Conservation (phyloP, 2,329 filamentous ascomycete species). For the Aphanocladium album region DNA sequence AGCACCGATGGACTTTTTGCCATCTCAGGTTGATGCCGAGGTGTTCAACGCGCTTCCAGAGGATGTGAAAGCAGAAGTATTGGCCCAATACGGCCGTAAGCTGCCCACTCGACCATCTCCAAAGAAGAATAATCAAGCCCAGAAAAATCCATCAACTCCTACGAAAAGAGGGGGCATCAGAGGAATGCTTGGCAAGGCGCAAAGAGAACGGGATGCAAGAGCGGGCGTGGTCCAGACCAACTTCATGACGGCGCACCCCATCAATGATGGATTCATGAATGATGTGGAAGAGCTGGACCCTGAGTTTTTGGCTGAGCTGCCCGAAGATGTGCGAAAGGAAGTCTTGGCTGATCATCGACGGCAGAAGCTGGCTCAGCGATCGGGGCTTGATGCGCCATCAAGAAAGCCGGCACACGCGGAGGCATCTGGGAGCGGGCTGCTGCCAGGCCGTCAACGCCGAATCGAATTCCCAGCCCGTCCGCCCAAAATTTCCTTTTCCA, state of each 20-base stretch:
- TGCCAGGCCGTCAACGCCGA: constrained; percentile 33
- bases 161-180: constrained; percentile 56
- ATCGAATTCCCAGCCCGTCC: constrained; percentile 45
- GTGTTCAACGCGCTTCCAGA: constrained; percentile 78
- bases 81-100: constrained; percentile 60
- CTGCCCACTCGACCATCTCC: constrained; percentile 46
- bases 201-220: constrained; percentile 48
- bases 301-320: constrained; percentile 76
- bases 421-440: constrained; percentile 13
- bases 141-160: constrained; percentile 53
- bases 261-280: constrained; percentile 22
- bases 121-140: constrained; percentile 48
- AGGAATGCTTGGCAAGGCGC: constrained; percentile 38
- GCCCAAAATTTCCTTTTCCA: constrained; percentile 42
- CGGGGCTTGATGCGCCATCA: constrained; percentile 40
- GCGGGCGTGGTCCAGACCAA: constrained; percentile 68
- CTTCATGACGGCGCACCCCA: constrained; percentile 48
- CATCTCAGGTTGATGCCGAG: constrained; percentile 80
- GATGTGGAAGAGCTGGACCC: constrained; percentile 53
- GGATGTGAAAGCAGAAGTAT: constrained; percentile 78
- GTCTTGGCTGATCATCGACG: constrained; percentile 65
- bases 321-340: constrained; percentile 73
- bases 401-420: constrained; percentile 22
- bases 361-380: constrained; percentile 52
- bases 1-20: constrained; percentile 41